phyloP scores from a whole-genome alignment of 495 filamentous ascomycete genomes.

The Chlorociboria aeruginascens region DNA sequence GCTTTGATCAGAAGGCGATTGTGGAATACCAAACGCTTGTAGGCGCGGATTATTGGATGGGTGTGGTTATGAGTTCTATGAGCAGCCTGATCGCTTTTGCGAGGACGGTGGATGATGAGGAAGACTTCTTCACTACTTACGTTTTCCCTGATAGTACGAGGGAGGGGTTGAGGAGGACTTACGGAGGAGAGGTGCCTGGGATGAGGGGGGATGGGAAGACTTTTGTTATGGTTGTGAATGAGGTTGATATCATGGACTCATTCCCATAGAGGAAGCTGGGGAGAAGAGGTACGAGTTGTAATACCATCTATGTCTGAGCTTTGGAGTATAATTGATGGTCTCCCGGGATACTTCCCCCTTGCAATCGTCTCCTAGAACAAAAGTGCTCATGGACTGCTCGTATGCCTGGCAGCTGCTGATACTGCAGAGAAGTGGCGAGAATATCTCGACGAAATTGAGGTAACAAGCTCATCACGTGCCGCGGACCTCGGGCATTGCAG shows the following conservation, averaged over 20 bases:
- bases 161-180: not conserved
- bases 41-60: constrained; percentile 1
- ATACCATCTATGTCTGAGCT: no score
- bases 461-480: no score
- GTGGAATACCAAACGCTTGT: constrained; percentile 3
- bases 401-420: no score
- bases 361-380: no score
- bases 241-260: constrained; percentile 2
- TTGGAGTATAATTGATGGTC: no score
- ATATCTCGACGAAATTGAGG: no score
- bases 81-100: constrained; percentile 4
- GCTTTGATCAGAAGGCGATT: constrained; percentile 8
- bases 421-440: no score
- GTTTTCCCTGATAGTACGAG: constrained; percentile 4
- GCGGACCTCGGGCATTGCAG: no score
- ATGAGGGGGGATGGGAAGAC: constrained; percentile 4
- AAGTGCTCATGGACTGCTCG: no score
- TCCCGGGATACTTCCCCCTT: no score
- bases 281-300: no score
- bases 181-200: not conserved
- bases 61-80: constrained; percentile 1
- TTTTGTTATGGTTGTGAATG: constrained; percentile 1
- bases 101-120: not conserved
- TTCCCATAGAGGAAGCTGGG: not conserved
- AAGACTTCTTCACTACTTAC: constrained; percentile 1